Conservation (phyloP, 2,329 filamentous ascomycete species). For the Calonectria henricotiae region DNA sequence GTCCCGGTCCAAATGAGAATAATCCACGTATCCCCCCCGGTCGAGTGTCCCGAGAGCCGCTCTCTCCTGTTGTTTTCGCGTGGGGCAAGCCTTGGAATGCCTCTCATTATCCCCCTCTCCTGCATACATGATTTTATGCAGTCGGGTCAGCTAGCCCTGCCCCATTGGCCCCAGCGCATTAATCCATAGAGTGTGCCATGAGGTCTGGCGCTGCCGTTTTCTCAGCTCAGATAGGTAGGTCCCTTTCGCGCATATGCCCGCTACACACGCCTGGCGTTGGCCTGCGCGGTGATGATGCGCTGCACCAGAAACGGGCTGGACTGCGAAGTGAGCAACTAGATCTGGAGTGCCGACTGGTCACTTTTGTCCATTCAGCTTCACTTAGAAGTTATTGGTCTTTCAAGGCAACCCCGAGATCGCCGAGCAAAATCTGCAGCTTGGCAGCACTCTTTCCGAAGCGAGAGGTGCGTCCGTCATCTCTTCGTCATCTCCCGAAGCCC, state of each 20-base stretch:
- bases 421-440: conserved; percentile 27
- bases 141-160: conserved; percentile 39
- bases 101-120: conserved; percentile 12
- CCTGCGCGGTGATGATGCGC: conserved; percentile 18
- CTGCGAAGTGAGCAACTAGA: conserved; percentile 15
- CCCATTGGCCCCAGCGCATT: conserved; percentile 38
- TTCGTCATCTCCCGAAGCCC: conserved; percentile 44
- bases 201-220: conserved; percentile 23
- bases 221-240: conserved; percentile 23
- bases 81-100: conserved; percentile 23
- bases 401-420: conserved; percentile 36
- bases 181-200: conserved; percentile 22
- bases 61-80: conserved; percentile 13
- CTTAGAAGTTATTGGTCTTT: not conserved
- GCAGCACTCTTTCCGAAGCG: conserved; percentile 42
- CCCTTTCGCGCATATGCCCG: conserved; percentile 15
- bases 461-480: conserved; percentile 43
- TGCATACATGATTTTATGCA: conserved; percentile 29
- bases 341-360: conserved; percentile 22
- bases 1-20: conserved; percentile 36
- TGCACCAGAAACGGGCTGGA: conserved; percentile 18
- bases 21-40: conserved; percentile 43
- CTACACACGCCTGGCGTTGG: conserved; percentile 18
- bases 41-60: conserved; percentile 28
- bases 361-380: conserved; percentile 5